phyloP scores from a whole-genome alignment of 2,329 filamentous ascomycete species.

The Tolypocladium endophyticum region DNA sequence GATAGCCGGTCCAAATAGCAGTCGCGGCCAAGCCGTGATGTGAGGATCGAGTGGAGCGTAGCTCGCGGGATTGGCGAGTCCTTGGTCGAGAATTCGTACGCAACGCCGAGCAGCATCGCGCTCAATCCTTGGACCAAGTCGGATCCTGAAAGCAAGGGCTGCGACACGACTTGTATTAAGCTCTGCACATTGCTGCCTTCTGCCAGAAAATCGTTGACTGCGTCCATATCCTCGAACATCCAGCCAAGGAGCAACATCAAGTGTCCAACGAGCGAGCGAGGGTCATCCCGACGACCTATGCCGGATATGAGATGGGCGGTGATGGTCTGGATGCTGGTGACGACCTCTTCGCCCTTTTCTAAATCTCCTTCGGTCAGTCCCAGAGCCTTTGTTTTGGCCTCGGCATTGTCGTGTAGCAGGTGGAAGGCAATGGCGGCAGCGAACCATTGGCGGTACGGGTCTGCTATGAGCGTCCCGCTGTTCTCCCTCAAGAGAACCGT shows the following conservation, averaged over 20 bases:
- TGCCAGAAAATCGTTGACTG: constrained; percentile 82
- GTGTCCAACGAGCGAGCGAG: constrained; percentile 72
- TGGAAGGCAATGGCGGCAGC: constrained; percentile 81
- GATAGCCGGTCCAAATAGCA: constrained; percentile 76
- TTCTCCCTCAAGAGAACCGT: constrained; percentile 66
- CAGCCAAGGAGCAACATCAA: constrained; percentile 81
- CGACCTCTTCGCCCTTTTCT: constrained; percentile 81
- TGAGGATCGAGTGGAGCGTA: constrained; percentile 69
- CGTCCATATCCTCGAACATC: constrained; percentile 86
- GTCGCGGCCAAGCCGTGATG: constrained; percentile 69
- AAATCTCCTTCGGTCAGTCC: constrained; percentile 81
- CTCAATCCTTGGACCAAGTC: constrained; percentile 71
- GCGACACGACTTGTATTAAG: constrained; percentile 61
- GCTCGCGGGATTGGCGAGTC: constrained; percentile 82
- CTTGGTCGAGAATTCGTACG: constrained; percentile 96
- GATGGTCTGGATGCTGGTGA: constrained; percentile 85
- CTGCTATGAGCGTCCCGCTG: constrained; percentile 49
- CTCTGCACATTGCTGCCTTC: constrained; percentile 91
- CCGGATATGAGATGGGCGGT: constrained; percentile 77
- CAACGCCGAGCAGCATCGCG: constrained; percentile 72
- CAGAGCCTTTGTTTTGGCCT: constrained; percentile 72
- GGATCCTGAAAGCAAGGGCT: constrained; percentile 47
- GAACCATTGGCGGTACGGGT: constrained; percentile 86
- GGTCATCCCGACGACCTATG: constrained; percentile 65
- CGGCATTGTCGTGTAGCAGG: constrained; percentile 66